phyloP scores from a whole-genome alignment of 2,329 filamentous ascomycete species.

The Cucurbitaria berberidis region DNA sequence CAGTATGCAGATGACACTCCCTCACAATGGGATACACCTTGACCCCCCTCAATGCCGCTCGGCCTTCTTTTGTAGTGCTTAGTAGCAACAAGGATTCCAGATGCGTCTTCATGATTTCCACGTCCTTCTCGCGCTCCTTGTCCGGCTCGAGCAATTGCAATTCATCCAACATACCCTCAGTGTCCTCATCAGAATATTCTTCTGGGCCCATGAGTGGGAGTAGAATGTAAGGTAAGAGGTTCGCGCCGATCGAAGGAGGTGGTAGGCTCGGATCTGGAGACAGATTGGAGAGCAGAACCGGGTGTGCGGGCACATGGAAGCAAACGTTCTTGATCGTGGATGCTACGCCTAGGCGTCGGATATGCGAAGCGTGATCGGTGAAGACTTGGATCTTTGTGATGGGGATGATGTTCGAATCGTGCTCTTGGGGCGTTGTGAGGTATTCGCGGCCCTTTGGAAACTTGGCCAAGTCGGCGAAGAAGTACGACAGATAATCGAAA shows the following conservation, averaged over 20 bases:
- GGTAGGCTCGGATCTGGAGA: conserved; percentile 38
- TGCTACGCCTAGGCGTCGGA: conserved; percentile 91
- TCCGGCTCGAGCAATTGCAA: conserved; percentile 88
- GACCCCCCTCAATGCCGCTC: conserved; percentile 74
- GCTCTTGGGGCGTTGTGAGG: conserved; percentile 74
- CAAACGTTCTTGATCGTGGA: conserved; percentile 93
- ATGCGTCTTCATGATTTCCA: conserved; percentile 80
- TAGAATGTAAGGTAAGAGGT: conserved; percentile 86
- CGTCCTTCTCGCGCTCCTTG: conserved; percentile 81
- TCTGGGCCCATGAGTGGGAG: conserved; percentile 87
- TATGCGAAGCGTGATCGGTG: conserved; percentile 83
- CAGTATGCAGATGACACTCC: conserved; percentile 79
- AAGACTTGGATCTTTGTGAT: conserved; percentile 93
- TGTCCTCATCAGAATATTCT: conserved; percentile 87
- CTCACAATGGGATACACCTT: conserved; percentile 90
- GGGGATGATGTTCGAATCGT: conserved; percentile 80
- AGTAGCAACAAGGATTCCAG: conserved; percentile 86
- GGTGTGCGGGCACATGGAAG: conserved; percentile 79
- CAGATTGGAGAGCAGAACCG: conserved; percentile 64
- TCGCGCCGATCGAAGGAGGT: conserved; percentile 68
- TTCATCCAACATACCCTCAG: conserved; percentile 84
- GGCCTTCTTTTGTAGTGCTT: conserved; percentile 76
- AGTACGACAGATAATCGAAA: conserved; percentile 91
- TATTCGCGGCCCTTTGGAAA: conserved; percentile 76
- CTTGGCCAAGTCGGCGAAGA: conserved; percentile 90